These are phyloP conservation scores for Salisapilia sapeloensis DNA, from an alignment of 352 stramenopile species.

Conservation along the genomic window DNA sequence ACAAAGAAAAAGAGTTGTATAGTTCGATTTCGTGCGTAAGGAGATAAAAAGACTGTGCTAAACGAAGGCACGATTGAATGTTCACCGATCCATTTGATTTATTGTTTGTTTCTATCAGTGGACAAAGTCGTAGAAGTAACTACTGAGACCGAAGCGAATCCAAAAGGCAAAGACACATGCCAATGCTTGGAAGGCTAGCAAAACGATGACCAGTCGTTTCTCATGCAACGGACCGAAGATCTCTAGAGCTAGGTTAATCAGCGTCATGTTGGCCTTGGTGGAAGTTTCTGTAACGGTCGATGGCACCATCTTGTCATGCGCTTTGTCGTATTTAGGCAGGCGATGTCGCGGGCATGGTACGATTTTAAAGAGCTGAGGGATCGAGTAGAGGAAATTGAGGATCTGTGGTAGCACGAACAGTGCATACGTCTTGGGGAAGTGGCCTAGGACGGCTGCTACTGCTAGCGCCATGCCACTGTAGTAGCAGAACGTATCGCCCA, in stretches of 20 bases:
- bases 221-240: constrained; percentile 74
- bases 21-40: too few species aligned
- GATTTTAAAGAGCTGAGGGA: constrained; percentile 96
- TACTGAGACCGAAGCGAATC: constrained; percentile 69
- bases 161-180: constrained; percentile 66
- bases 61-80: too few species aligned
- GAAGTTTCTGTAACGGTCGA: constrained; percentile 83
- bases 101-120: too few species aligned
- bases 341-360: constrained; percentile 95
- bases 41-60: too few species aligned
- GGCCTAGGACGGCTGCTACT: constrained; percentile 88
- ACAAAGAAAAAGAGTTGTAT: constrained; percentile 65
- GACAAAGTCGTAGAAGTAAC: constrained; percentile 82
- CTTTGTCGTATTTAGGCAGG: constrained; percentile 88
- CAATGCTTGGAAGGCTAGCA: constrained; percentile 62
- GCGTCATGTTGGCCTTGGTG: constrained; percentile 72
- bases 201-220: constrained; percentile 35
- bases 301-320: constrained; percentile 84
- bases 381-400: constrained; percentile 97
- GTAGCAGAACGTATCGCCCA: constrained; percentile 99
- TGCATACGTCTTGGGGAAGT: constrained; percentile 98
- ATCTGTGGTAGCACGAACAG: constrained; percentile 98
- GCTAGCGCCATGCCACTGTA: constrained; percentile 99
- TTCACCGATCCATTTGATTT: too few species aligned
- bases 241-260: constrained; percentile 79